phyloP scores from a whole-genome alignment of 2,329 filamentous ascomycete genomes.

The Diaporthe amygdali region DNA sequence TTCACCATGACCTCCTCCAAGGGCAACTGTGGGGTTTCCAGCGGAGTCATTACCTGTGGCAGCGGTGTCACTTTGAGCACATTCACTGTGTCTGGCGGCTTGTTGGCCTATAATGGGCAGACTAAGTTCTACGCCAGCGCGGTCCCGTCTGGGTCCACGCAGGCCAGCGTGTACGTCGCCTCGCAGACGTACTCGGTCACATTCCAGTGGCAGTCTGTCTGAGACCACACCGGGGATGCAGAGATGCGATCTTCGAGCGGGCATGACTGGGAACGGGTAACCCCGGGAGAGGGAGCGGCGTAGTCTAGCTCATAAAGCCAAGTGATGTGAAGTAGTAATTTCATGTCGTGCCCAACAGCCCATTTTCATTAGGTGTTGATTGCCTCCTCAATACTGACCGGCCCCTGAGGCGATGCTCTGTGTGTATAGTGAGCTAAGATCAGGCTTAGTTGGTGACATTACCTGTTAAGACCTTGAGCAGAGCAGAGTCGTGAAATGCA shows the following conservation, averaged over 20 bases:
- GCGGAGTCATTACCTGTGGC: slow-evolving; percentile 60
- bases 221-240: not conserved
- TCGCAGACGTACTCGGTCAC: slow-evolving; percentile 14
- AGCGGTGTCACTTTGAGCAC: slow-evolving; percentile 39
- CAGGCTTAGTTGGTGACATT: no score
- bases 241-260: not conserved
- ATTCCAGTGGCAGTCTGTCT: slow-evolving; percentile 16
- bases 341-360: not conserved
- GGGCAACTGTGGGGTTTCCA: slow-evolving; percentile 61
- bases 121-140: slow-evolving; percentile 19
- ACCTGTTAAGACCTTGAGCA: no score
- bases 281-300: not conserved
- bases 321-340: not conserved
- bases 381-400: no score
- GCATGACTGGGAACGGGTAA: no score
- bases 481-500: no score
- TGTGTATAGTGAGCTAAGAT: no score
- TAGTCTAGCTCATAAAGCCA: not conserved
- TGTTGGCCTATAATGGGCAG: slow-evolving; percentile 21
- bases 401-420: no score
- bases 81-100: slow-evolving; percentile 11
- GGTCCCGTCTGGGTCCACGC: not conserved
- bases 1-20: slow-evolving; percentile 65
- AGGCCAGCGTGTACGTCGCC: slow-evolving; percentile 11
- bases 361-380: no score